phyloP scores from a whole-genome alignment of 305 asterid species.

The Solanum hybrid region DNA sequence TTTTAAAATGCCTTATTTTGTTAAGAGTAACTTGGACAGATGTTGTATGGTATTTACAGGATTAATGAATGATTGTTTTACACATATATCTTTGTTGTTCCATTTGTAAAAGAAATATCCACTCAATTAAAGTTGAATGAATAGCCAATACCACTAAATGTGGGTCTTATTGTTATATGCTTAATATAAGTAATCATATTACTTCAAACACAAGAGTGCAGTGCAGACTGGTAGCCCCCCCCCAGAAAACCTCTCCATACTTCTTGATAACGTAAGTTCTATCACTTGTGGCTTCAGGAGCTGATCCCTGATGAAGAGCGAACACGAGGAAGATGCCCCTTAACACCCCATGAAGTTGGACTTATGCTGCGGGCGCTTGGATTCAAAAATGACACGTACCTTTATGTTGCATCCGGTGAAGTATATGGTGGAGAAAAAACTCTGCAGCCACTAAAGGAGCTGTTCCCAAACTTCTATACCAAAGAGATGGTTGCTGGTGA shows the following conservation, averaged over 20 bases:
- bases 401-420: constrained; percentile 98
- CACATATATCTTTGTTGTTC: background rate
- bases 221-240: background rate
- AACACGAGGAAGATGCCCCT: constrained; percentile 88
- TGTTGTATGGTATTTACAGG: background rate
- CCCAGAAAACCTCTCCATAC: background rate
- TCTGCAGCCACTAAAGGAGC: constrained; percentile 78
- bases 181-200: background rate
- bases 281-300: constrained; percentile 38
- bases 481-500: constrained; percentile 83
- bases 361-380: constrained; percentile 93
- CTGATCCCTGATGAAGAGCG: constrained; percentile 94
- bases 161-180: background rate
- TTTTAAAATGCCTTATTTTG: background rate
- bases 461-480: constrained; percentile 89
- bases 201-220: background rate
- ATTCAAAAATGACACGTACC: constrained; percentile 69
- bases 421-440: constrained; percentile 98
- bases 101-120: background rate
- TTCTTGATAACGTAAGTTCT: background rate
- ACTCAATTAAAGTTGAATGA: background rate
- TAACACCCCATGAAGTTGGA: constrained; percentile 97
- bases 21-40: background rate
- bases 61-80: background rate
- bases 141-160: background rate